Evolutionary conservation across 2,329 filamentous ascomycete genomes (phyloP).

Genomic region (Talaromyces verruculosus): DNA sequence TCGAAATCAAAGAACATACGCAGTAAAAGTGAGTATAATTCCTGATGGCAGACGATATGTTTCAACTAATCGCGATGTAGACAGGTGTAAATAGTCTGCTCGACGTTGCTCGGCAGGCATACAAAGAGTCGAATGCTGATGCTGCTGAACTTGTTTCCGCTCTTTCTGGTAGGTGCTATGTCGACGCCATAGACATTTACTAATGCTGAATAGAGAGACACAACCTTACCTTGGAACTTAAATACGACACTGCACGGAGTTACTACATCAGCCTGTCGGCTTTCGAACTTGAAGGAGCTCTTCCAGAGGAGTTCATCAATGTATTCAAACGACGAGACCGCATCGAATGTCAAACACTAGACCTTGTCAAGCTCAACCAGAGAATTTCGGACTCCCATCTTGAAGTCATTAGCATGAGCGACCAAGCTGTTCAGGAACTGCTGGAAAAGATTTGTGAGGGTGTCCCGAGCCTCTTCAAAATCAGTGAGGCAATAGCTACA

Average conservation of each 20-base stretch:
- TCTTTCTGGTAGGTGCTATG: slow-evolving; percentile 57
- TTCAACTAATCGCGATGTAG: slow-evolving; percentile 38
- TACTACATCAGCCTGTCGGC: slow-evolving; percentile 72
- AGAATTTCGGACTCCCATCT: slow-evolving; percentile 77
- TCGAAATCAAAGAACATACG: slow-evolving; percentile 86
- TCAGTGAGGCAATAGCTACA: slow-evolving; percentile 82
- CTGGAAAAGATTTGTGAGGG: slow-evolving; percentile 70
- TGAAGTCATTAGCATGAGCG: slow-evolving; percentile 80
- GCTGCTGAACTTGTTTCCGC: slow-evolving; percentile 68
- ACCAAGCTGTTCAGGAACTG: slow-evolving; percentile 70
- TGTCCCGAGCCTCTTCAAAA: slow-evolving; percentile 72
- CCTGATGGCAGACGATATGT: not conserved
- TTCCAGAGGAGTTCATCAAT: slow-evolving; percentile 77
- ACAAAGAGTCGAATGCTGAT: slow-evolving; percentile 83
- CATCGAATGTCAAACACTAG: slow-evolving; percentile 84
- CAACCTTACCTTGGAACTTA: slow-evolving; percentile 63
- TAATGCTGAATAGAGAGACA: slow-evolving; percentile 52
- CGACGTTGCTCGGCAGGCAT: slow-evolving; percentile 83
- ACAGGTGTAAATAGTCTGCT: slow-evolving; percentile 80
- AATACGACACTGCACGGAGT: slow-evolving; percentile 73
- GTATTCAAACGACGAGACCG: slow-evolving; percentile 67
- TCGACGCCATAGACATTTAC: not conserved
- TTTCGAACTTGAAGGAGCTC: slow-evolving; percentile 57
- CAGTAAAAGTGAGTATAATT: slow-evolving; percentile 59
- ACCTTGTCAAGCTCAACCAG: slow-evolving; percentile 76